Conservation (phyloP, 2,329 filamentous ascomycete genomes). For the Paramyrothecium sp. region DNA sequence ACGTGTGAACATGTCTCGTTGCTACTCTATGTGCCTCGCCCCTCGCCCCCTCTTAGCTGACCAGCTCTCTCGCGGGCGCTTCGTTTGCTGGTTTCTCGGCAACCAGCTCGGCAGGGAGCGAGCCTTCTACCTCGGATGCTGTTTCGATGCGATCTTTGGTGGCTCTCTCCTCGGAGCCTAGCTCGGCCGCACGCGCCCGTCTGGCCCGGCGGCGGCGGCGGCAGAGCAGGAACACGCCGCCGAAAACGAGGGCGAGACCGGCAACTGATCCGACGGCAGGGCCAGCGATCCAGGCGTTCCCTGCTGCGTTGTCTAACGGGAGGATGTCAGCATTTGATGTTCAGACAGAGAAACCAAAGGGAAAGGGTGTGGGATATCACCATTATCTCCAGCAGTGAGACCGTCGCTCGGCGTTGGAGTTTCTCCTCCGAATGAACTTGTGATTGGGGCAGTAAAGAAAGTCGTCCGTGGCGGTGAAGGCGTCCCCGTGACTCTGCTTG, state of each 20-base stretch:
- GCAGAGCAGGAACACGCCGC: neutral
- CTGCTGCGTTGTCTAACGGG: neutral
- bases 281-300: neutral
- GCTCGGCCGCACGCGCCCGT: neutral
- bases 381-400: too few species aligned
- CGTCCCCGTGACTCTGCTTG: too few species aligned
- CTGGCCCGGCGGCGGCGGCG: neutral
- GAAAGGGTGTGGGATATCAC: too few species aligned
- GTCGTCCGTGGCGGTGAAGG: too few species aligned
- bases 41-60: too few species aligned
- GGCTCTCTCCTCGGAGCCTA: neutral
- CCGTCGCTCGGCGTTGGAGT: too few species aligned
- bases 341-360: neutral
- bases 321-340: neutral
- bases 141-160: neutral
- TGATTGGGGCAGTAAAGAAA: too few species aligned
- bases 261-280: neutral
- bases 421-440: too few species aligned
- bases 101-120: neutral
- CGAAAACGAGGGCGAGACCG: neutral
- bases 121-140: neutral
- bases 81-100: neutral
- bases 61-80: neutral
- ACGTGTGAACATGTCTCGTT: too few species aligned
- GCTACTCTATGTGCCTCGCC: too few species aligned